Conservation (phyloP, 768 basidiomycete species). For the Collybia nuda region DNA sequence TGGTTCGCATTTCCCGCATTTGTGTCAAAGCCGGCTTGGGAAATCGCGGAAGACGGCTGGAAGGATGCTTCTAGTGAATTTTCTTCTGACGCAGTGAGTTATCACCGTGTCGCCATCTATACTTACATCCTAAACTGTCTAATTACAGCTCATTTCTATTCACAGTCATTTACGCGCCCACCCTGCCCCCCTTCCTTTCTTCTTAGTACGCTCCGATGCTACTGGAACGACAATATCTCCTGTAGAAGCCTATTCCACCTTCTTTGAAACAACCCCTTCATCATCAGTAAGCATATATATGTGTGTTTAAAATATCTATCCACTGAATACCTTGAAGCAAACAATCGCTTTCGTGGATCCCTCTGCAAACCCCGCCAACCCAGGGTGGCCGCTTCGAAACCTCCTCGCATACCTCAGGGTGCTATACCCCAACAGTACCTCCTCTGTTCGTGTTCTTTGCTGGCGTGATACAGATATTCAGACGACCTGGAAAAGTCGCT, state of each 20-base stretch:
- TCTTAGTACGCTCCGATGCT: slow-evolving; percentile 49
- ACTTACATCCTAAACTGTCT: neutral
- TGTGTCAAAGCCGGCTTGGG: slow-evolving; percentile 88
- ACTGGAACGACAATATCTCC: slow-evolving; percentile 41
- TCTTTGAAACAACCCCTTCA: slow-evolving; percentile 44
- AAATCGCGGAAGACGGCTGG: slow-evolving; percentile 68
- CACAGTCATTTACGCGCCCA: slow-evolving; percentile 45
- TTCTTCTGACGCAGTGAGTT: slow-evolving; percentile 37
- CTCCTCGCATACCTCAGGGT: slow-evolving; percentile 79
- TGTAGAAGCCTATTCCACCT: slow-evolving; percentile 55
- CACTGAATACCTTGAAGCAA: slow-evolving; percentile 19
- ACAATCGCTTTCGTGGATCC: slow-evolving; percentile 80
- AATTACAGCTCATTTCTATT: slow-evolving; percentile 48
- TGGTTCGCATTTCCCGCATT: slow-evolving; percentile 99
- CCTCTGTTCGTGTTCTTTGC: slow-evolving; percentile 63
- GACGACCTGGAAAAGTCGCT: slow-evolving; percentile 59
- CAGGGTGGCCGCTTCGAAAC: slow-evolving; percentile 94
- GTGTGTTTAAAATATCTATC: neutral
- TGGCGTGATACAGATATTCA: slow-evolving; percentile 67
- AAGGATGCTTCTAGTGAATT: slow-evolving; percentile 44
- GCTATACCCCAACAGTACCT: slow-evolving; percentile 48
- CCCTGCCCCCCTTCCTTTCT: slow-evolving; percentile 49
- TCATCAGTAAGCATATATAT: no score
- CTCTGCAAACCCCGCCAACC: slow-evolving; percentile 69
- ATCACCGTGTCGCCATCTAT: neutral